Evolutionary conservation across 2,329 filamentous ascomycete species (phyloP).

Genomic region (Talaromyces rugulosus): DNA sequence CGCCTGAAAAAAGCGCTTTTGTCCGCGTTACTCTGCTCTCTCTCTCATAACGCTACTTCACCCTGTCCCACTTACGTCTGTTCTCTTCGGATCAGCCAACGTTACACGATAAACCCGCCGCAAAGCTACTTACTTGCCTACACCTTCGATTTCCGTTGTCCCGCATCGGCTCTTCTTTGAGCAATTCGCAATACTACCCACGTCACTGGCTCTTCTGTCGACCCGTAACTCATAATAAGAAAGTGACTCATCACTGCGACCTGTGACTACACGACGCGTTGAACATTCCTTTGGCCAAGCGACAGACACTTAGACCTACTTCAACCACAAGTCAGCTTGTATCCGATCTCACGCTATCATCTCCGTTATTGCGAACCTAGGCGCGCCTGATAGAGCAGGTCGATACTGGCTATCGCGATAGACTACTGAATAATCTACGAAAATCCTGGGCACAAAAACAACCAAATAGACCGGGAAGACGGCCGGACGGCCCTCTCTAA

Average conservation of each 20-base stretch:
- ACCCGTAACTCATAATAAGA: background rate
- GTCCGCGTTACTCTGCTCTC: background rate
- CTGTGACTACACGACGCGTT: background rate
- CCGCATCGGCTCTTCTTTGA: background rate
- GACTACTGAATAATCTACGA: conserved; percentile 9
- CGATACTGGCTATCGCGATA: background rate
- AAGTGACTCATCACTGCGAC: background rate
- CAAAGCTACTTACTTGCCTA: background rate
- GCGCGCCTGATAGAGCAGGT: background rate
- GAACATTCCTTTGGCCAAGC: background rate
- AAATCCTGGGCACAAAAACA: conserved; percentile 14
- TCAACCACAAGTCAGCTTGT: background rate
- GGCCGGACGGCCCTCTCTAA: conserved; percentile 35
- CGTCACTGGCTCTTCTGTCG: background rate
- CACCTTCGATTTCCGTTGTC: background rate
- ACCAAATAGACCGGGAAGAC: conserved; percentile 25
- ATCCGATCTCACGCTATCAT: background rate
- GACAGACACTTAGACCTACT: background rate
- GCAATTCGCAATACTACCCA: background rate
- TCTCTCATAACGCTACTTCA: background rate
- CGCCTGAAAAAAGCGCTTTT: background rate
- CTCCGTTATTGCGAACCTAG: background rate
- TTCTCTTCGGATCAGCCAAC: background rate
- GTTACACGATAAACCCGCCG: background rate
- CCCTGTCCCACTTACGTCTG: background rate